Conservation (phyloP, 2,329 filamentous ascomycete genomes). For the Penicillium frequentans region DNA sequence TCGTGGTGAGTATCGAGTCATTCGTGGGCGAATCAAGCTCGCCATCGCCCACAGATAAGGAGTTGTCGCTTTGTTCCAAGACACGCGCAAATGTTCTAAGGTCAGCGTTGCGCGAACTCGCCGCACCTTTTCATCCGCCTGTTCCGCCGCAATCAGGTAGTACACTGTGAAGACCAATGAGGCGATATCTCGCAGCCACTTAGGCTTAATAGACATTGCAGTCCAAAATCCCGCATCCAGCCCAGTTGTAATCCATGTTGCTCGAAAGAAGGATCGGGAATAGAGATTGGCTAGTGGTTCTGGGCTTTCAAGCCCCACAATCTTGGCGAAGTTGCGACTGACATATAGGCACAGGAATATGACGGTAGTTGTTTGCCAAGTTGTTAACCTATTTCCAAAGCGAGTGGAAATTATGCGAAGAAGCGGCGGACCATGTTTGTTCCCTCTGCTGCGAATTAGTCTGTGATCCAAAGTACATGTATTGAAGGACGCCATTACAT, state of each 20-base stretch:
- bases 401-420: constrained; percentile 69
- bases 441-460: constrained; percentile 57
- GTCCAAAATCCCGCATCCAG: constrained; percentile 98
- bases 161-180: constrained; percentile 84
- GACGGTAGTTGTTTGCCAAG: constrained; percentile 85
- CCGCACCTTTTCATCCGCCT: constrained; percentile 93
- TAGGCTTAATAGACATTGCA: constrained; percentile 83
- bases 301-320: constrained; percentile 85
- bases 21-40: constrained; percentile 70
- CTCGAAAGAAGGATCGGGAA: constrained; percentile 86
- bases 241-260: constrained; percentile 94
- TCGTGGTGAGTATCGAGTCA: constrained; percentile 78
- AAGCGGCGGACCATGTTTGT: constrained; percentile 83
- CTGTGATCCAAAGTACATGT: not conserved
- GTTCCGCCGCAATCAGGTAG: constrained; percentile 89
- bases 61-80: constrained; percentile 92
- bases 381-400: constrained; percentile 70
- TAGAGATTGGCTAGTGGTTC: constrained; percentile 95
- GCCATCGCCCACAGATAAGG: constrained; percentile 78
- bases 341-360: constrained; percentile 91
- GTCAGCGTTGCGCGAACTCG: constrained; percentile 85
- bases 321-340: constrained; percentile 87
- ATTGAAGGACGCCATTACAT: constrained; percentile 24
- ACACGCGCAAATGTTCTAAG: constrained; percentile 84
- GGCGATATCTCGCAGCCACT: constrained; percentile 77